Evolutionary conservation across 1,284 basidiomycete genomes (phyloP).

Genomic region (Sphaerobolus stellatus): DNA sequence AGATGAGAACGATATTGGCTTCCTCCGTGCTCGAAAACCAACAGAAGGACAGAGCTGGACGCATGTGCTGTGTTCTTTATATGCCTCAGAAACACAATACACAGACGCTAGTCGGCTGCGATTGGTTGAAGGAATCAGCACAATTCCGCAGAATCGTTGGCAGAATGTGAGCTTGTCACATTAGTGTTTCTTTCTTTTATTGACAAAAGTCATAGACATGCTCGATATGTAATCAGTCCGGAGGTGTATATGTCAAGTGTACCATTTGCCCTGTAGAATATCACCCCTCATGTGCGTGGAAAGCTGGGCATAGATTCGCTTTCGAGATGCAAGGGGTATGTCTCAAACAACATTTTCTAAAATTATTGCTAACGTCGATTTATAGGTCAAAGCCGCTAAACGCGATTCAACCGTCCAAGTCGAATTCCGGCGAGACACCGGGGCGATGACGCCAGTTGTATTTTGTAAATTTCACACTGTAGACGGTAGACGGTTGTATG

Average conservation of each 20-base stretch:
- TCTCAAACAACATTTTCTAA: constrained; percentile 6
- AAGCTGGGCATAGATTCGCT: constrained; percentile 76
- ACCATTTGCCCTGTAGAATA: constrained; percentile 77
- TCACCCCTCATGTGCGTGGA: constrained; percentile 91
- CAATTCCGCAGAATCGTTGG: constrained; percentile 66
- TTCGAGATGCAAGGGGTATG: constrained; percentile 86
- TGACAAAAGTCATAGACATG: constrained; percentile 44
- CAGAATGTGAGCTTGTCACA: constrained; percentile 46
- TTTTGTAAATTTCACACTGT: constrained; percentile 82
- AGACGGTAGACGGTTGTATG: constrained; percentile 67
- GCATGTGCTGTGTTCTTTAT: constrained; percentile 87
- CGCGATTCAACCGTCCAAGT: constrained; percentile 64
- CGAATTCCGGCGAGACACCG: constrained; percentile 85
- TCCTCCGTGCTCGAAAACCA: constrained; percentile 85
- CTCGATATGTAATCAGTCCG: constrained; percentile 60
- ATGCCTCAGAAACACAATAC: constrained; percentile 80
- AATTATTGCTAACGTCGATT: background rate
- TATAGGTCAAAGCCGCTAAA: constrained; percentile 66
- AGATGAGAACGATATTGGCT: constrained; percentile 49
- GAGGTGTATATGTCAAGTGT: constrained; percentile 84
- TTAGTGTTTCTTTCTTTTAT: background rate
- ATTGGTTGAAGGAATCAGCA: constrained; percentile 84
- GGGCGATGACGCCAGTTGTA: constrained; percentile 78
- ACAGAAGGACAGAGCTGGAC: constrained; percentile 94
- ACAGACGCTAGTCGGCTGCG: constrained; percentile 72